These are phyloP conservation scores for Alnus rubra DNA, from an alignment of 306 rosid genomes.

Conservation along the genomic window DNA sequence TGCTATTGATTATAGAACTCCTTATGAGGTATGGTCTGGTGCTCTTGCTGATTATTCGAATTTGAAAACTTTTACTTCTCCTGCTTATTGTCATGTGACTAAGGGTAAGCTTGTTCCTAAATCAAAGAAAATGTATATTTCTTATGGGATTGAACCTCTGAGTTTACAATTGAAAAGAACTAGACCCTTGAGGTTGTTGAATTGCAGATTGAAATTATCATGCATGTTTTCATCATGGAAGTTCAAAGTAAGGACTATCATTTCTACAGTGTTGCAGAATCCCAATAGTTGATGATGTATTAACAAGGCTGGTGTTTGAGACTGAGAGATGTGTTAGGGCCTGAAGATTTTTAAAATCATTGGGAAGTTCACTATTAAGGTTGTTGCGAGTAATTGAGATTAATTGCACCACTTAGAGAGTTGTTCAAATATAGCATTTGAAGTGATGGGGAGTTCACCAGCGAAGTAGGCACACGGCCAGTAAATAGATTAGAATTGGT, in stretches of 20 bases:
- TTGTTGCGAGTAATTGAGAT: constrained; percentile 29
- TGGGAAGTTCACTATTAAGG: constrained; percentile 30
- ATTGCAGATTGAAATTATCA: constrained; percentile 8
- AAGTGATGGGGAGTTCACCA: constrained; percentile 22
- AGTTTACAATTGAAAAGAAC: constrained; percentile 32
- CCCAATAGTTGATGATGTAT: constrained; percentile 38
- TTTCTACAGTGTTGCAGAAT: constrained; percentile 40
- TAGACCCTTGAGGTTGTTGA: constrained; percentile 35
- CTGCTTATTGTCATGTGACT: no score
- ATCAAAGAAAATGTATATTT: no score
- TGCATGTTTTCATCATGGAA: constrained; percentile 41
- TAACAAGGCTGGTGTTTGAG: constrained; percentile 18
- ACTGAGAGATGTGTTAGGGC: constrained; percentile 31
- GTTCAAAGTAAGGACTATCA: constrained; percentile 26
- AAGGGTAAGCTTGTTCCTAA: no score
- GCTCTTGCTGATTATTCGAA: no score
- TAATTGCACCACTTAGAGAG: constrained; percentile 22
- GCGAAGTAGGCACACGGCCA: constrained; percentile 26
- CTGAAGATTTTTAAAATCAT: constrained; percentile 28
- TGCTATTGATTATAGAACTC: no score
- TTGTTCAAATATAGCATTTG: constrained; percentile 19
- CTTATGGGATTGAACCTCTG: constrained; percentile 40
- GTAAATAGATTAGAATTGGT: constrained; percentile 23
- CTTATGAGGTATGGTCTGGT: no score
- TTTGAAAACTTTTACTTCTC: no score